These are phyloP conservation scores for Phytophthora melonis DNA, from an alignment of 352 stramenopile genomes.

Conservation along the genomic window DNA sequence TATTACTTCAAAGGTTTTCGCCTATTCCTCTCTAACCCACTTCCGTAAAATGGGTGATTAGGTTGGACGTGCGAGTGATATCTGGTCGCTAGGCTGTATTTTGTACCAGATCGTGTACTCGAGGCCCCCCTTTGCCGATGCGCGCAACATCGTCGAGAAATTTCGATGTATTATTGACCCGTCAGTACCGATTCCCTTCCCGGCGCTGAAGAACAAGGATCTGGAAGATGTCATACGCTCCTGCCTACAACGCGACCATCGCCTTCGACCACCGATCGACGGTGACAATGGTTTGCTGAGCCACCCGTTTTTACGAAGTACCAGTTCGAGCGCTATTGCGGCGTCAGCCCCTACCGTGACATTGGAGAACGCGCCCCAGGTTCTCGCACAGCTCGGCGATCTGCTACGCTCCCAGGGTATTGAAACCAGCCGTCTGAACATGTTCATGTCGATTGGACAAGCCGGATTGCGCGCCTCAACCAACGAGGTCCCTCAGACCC, in stretches of 20 bases:
- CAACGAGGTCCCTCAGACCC: slow-evolving; percentile 12
- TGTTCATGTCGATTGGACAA: slow-evolving; percentile 62
- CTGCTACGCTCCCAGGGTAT: slow-evolving; percentile 60
- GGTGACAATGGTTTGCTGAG: slow-evolving; percentile 77
- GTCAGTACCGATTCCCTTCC: slow-evolving; percentile 92
- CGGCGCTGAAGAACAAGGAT: slow-evolving; percentile 78
- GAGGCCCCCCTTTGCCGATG: slow-evolving; percentile 94
- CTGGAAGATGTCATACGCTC: slow-evolving; percentile 89
- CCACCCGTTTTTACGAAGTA: slow-evolving; percentile 82
- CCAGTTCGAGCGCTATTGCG: slow-evolving; percentile 29
- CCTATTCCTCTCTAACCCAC: too few relatives aligned
- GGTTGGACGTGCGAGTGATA: slow-evolving; percentile 93
- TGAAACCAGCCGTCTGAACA: slow-evolving; percentile 51
- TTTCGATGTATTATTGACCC: slow-evolving; percentile 96
- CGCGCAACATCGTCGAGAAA: slow-evolving; percentile 96
- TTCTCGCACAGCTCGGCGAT: slow-evolving; percentile 60
- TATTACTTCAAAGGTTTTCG: not conserved
- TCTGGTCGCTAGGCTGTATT: slow-evolving; percentile 98
- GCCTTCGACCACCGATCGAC: slow-evolving; percentile 81
- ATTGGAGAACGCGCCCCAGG: slow-evolving; percentile 45
- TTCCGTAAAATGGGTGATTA: slow-evolving; percentile 32
- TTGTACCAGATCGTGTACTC: slow-evolving; percentile 98
- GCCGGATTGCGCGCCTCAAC: slow-evolving; percentile 42
- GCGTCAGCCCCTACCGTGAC: slow-evolving; percentile 47
- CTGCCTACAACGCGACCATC: slow-evolving; percentile 89